Evolutionary conservation across 2,329 filamentous ascomycete species (phyloP), one percentile per base, ranked within the genome.

Genomic region (Aspergillus intermedius): DNA sequence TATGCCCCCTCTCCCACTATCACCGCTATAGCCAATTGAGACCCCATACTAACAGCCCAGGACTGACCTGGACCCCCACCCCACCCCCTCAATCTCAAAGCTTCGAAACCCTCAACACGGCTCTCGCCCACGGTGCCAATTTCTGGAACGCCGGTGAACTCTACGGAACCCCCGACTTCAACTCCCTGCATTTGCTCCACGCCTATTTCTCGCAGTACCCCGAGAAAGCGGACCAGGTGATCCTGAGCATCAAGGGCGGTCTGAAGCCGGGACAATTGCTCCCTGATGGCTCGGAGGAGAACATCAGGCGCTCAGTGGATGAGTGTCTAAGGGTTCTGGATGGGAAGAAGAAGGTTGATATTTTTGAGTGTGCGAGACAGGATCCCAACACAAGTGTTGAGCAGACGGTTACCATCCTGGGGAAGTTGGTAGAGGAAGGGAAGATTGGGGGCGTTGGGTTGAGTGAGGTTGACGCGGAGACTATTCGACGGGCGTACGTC

Each of bases 111-210:
- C 72, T 86, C 66, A 77, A 77, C 55, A 73, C 77, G 15, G 71
- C 81, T 5, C 62, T 83, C 21, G 64, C 68, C 21, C 58, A 66
- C 1, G 73, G 74, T 28, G 68, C 72, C 45, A 74, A 74, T 50
- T 70, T 76, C 58, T 86, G 82, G 81, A 85, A 84, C 57, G 81
- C 73, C 34, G 82, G 75, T 53, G 81, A 85, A 60, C 77, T 86
- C 60, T 87, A 87, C 67, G 83, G 83, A 35, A 75, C 64, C 0
- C 62, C 77, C 1, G 71, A 79, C 17, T 74, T 74, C 58, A 83
- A 85, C 68, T 80, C 76, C 2, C 65, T 84, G 58, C 76, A 78
- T 28, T 66, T 86, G 8, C 66, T 87, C 25, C 75, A 79, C 51
- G 71, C 74, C 22, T 87, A 86, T 67, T 84, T 87, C 60, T 73